These are phyloP conservation scores for Quercus ilex DNA, from an alignment of 306 rosid genomes.

Conservation along the genomic window DNA sequence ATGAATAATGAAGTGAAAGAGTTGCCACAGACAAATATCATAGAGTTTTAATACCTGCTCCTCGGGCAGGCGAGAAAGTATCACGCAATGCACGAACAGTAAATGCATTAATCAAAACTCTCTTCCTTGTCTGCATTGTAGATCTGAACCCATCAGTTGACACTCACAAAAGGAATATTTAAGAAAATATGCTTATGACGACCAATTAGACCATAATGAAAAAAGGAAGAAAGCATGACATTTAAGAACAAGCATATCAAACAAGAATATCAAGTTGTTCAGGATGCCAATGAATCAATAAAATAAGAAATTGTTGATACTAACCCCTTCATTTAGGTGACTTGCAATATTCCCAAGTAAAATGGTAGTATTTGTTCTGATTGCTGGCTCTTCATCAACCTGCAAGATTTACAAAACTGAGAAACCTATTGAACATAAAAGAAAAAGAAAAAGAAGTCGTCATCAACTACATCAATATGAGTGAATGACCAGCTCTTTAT, in stretches of 20 bases:
- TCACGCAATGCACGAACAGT: constrained; percentile 98
- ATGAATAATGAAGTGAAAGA: constrained; percentile 6
- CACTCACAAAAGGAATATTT: constrained; percentile 6
- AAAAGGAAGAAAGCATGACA: constrained; percentile 12
- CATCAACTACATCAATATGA: constrained; percentile 3
- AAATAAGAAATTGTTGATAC: constrained; percentile 24
- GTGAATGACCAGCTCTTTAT: not conserved
- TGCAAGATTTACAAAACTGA: constrained; percentile 34
- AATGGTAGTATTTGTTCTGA: constrained; percentile 96
- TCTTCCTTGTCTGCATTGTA: constrained; percentile 85
- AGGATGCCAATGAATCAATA: not conserved
- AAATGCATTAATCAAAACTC: constrained; percentile 97
- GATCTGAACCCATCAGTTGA: constrained; percentile 27
- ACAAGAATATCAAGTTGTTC: not conserved
- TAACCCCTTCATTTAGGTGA: constrained; percentile 90
- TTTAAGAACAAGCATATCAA: constrained; percentile 13
- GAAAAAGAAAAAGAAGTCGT: not conserved
- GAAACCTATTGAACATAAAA: constrained; percentile 6
- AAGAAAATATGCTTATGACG: not conserved
- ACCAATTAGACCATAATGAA: constrained; percentile 13
- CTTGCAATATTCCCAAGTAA: constrained; percentile 91
- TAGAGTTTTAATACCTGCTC: constrained; percentile 72
- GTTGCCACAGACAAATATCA: not conserved
- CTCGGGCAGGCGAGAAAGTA: constrained; percentile 94
- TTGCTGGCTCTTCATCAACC: constrained; percentile 99